Evolutionary conservation across 2,329 filamentous ascomycete species (phyloP), one percentile per base, ranked within the genome.

Genomic region (Colletotrichum truncatum): DNA sequence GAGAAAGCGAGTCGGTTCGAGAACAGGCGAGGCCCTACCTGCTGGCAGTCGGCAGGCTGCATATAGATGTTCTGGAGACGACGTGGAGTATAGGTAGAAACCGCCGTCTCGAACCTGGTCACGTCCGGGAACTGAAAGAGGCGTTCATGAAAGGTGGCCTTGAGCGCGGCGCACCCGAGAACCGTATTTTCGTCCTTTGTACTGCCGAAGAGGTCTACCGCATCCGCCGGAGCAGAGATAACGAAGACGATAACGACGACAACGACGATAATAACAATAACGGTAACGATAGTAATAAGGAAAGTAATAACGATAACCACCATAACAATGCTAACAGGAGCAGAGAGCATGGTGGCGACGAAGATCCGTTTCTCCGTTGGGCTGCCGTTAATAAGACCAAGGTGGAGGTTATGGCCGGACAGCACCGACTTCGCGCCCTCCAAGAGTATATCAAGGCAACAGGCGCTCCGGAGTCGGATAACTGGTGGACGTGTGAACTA

Each of bases 401-500:
- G 26, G 10, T n/a, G 6, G 49, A 52, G 49, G 30, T 52, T 1
- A 18, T 70, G 45, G 68, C 61, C 9, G 60, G 67, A 3, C 38
- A 70, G 48, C 62, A 71, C 39, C 51, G 53, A 2, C 49, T 68
- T 4, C 28, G 43, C 4, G 66, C 68, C 8, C 49, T 71, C 4
- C 14, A 34, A 10, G 26, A 46, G 9, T 67, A 70, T 12, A 43
- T 66, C 2, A 23, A 57, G 16, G 48, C 54, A 23, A 66, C 26
- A 6, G 55, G 58, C n/a, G 30, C 48, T 12, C 26, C 14, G 10
- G 11, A 16, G 3, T 53, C 51, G 5, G 51, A 70, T 21, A 23
- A 59, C 1, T 71, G 53, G 64, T 70, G 43, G 66, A 68, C 46
- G 5, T 71, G 53, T 23, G 32, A 60, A 16, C 46, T 70, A 3